Evolutionary conservation across 805 yeast genomes (phyloP), one percentile per base, ranked within the genome.

Genomic region (Barnettozyma salicaria): DNA sequence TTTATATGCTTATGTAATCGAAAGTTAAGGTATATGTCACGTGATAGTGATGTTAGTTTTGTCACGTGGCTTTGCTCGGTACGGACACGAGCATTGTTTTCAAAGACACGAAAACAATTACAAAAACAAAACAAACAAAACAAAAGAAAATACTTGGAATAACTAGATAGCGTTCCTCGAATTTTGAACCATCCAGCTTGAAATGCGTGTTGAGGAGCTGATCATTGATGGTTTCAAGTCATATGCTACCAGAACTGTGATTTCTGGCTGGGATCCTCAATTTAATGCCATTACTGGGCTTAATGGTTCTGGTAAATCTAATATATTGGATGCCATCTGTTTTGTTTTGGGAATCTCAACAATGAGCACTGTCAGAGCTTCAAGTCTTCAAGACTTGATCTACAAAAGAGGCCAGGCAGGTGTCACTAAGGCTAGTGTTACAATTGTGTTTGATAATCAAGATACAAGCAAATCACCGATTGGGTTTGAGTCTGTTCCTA

Each of bases 331-430:
- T 61, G 95, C 99, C 39, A 90, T 92, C 40, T 92, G 98, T 62
- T 92, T 92, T 61, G 99, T 94, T n/a, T 68, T 92, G 23, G 99
- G 99, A 38, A 89, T 92, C 42, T 80, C 96, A 1, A 78, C 95
- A 10, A 88, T 90, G 92, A 59, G 85, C n/a, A 84, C 95, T 0
- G 96, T 94, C 19, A 71, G 99, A 56, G 99, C 98, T 0, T 80
- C 87, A 6, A 89, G 81, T 54, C 65, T 89, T 27, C 97, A 90
- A 55, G 99, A 92, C 59, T 73, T 92, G 56, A 92, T 92, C 34
- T 92, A 92, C 59, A 92, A 92, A 52, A 76, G 97, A 50, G 98
- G 98, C 10, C 98, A 92, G 58, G 97, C 98, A 0, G 97, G 97
- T 47, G 90, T 90, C 11, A 89, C 97, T 2, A 89, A 87, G 56